A percentile compares a stretch with the other conserved stretches of the same genome.
Evolutionary conservation across 2,329 filamentous ascomycete genomes (phyloP).

Genomic region (Fusarium musae): DNA sequence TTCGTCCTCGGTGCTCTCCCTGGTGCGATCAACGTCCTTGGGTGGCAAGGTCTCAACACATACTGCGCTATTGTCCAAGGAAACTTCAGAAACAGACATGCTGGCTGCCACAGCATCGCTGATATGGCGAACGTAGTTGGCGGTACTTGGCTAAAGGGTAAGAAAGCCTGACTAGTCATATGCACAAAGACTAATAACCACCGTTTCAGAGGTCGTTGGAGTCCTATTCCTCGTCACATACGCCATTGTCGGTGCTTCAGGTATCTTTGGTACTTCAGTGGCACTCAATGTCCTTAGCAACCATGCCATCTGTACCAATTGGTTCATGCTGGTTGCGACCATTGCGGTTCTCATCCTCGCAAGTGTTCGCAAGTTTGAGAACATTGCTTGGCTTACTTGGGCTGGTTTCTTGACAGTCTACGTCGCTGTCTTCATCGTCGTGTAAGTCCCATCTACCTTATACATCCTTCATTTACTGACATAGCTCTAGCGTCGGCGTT

Average conservation of each 20-base stretch:
- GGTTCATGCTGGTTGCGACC: constrained; percentile 65
- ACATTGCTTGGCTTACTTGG: constrained; percentile 63
- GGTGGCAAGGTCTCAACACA: constrained; percentile 55
- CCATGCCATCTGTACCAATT: constrained; percentile 69
- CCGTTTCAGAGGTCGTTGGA: constrained; percentile 59
- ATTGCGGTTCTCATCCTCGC: constrained; percentile 60
- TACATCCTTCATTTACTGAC: too few species aligned
- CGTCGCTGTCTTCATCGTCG: constrained; percentile 66
- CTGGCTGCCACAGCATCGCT: constrained; percentile 51
- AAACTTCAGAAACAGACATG: constrained; percentile 53
- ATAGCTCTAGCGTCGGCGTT: constrained; percentile 43
- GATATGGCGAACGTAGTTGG: constrained; percentile 67
- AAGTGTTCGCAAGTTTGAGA: constrained; percentile 56
- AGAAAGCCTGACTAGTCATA: fast-evolving
- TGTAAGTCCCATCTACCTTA: neutral
- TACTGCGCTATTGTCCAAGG: constrained; percentile 55
- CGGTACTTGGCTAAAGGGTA: constrained; percentile 56
- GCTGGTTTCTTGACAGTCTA: constrained; percentile 64
- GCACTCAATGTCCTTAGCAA: constrained; percentile 69
- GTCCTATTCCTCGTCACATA: constrained; percentile 68
- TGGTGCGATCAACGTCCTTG: constrained; percentile 55
- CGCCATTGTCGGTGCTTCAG: constrained; percentile 64
- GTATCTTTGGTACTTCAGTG: constrained; percentile 68
- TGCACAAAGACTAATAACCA: neutral
- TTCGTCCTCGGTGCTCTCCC: constrained; percentile 55